Percentiles rank a stretch among this genome's conserved stretches.
phyloP scores from a whole-genome alignment of 1,139 yeast species.

The Yamadazyma trypodendri region DNA sequence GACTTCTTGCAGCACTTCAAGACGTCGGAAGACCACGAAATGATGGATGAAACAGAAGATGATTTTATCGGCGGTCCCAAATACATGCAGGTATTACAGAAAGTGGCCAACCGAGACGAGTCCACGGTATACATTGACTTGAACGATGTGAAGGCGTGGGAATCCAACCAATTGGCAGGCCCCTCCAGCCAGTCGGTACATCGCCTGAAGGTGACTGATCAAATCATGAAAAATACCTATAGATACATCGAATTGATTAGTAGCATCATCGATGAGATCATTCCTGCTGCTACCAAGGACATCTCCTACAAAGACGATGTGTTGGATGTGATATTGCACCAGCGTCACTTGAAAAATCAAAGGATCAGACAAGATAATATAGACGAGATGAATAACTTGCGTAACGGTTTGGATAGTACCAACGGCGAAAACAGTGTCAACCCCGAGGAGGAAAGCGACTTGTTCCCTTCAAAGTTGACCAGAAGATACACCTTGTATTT shows the following conservation, averaged over 20 bases:
- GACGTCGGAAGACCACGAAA: slow-evolving; percentile 23
- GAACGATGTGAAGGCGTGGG: slow-evolving; percentile 77
- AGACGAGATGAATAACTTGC: slow-evolving; percentile 46
- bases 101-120: slow-evolving; percentile 78
- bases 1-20: slow-evolving; percentile 66
- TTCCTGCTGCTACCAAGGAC: slow-evolving; percentile 82
- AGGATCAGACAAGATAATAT: slow-evolving; percentile 67
- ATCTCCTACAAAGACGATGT: slow-evolving; percentile 85
- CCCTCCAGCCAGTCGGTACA: slow-evolving; percentile 21
- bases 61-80: slow-evolving; percentile 54
- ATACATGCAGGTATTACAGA: slow-evolving; percentile 72
- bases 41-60: slow-evolving; percentile 8
- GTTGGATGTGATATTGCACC: slow-evolving; percentile 87
- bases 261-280: slow-evolving; percentile 72
- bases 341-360: slow-evolving; percentile 79
- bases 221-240: slow-evolving; percentile 69
- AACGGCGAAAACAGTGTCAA: slow-evolving; percentile 20
- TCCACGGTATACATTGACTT: slow-evolving; percentile 71
- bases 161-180: slow-evolving; percentile 36
- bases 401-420: slow-evolving; percentile 30
- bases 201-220: slow-evolving; percentile 46
- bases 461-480: slow-evolving; percentile 83
- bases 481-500: slow-evolving; percentile 87
- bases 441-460: slow-evolving; percentile 20
- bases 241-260: slow-evolving; percentile 73